These are phyloP conservation scores for Coemansia sp. DNA, from an alignment of 192 early-diverging fungal genomes.

Conservation along the genomic window DNA sequence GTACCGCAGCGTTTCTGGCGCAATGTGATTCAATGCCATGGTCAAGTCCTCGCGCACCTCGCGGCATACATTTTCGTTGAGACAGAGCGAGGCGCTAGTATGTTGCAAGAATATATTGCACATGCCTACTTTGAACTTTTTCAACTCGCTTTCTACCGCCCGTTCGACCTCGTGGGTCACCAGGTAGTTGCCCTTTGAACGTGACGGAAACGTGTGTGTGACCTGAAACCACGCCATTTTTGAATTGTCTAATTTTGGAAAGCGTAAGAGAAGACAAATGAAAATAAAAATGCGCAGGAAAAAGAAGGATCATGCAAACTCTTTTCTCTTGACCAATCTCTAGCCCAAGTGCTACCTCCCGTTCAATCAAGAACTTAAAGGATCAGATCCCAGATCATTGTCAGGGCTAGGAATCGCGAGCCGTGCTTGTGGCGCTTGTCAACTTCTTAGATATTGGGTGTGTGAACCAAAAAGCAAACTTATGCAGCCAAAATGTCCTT, in stretches of 20 bases:
- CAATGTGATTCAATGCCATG: slow-evolving; percentile 80
- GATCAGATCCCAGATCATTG: neutral
- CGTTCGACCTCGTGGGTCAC: slow-evolving; percentile 66
- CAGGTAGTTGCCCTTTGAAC: slow-evolving; percentile 72
- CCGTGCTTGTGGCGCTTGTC: slow-evolving; percentile 5
- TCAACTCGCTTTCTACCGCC: slow-evolving; percentile 57
- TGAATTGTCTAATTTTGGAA: neutral
- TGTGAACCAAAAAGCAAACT: slow-evolving; percentile 2
- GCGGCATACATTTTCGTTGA: slow-evolving; percentile 87
- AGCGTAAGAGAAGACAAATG: neutral
- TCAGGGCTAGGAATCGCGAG: neutral
- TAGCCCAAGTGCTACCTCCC: neutral
- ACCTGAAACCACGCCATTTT: slow-evolving; percentile 64
- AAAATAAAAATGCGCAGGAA: neutral
- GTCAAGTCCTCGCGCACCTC: slow-evolving; percentile 81
- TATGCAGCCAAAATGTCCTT: neutral
- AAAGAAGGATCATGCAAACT: too few species aligned
- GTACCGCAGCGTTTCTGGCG: slow-evolving; percentile 76
- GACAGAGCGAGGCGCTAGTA: slow-evolving; percentile 82
- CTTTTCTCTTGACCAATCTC: neutral
- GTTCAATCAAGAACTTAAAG: neutral
- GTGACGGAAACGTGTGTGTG: slow-evolving; percentile 59
- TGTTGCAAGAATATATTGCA: slow-evolving; percentile 90
- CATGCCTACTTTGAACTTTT: slow-evolving; percentile 70
- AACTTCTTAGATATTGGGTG: slow-evolving; percentile 7